Base-by-base conservation (phyloP, 768 basidiomycete genomes). In the Suillus placidus region DNA sequence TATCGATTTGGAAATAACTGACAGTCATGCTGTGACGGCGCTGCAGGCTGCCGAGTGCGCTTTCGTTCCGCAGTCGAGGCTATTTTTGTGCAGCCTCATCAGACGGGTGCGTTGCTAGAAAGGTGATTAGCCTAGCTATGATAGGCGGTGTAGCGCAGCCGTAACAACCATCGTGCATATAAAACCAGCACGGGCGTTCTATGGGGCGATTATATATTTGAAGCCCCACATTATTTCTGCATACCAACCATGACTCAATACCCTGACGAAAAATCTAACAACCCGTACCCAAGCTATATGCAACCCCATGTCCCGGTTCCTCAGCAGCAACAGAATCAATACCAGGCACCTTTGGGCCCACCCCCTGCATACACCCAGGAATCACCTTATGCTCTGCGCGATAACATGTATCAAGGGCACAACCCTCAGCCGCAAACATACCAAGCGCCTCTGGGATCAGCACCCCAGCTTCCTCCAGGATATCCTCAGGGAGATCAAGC, bases 191-290 rank as follows among this genome's bases (percentile, higher is more conserved):
- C 23, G 56, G 10, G 18, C 1, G 5, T 26, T 26, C 49, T 26
- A 30, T 2, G 9, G 6, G 38, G 6, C 16, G 16, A 40, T 30
- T 30, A 38, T 38, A 37, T 6, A 14, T 23, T 14, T 23, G 35
- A 38, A 38, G 1, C 54, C 49, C 35, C 23, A 35, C 61, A 62
- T 35, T 14, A 8, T 51, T 37, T 62, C 34, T 35, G 6, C 61
- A 51, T 16, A 56, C 49, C 26, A 23, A 58, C 34, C 47, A 69
- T 76, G 76, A 51, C 60, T 49, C 71, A 68, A 49, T 70, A 67
- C 61, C 72, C 74, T 43, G 54, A 62, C 67, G 76, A 76, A 45
- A 77, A 78, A 16, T 62, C 68, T 9, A 67, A 69, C 30, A 68
- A 65, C 16, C 42, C 70, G n/a, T 71, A 61, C 30, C 37, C 67